Evolutionary conservation across 164 flowering plant genomes (phyloP), one percentile per base, ranked within the genome.

Genomic region (Umbellularia californica): DNA sequence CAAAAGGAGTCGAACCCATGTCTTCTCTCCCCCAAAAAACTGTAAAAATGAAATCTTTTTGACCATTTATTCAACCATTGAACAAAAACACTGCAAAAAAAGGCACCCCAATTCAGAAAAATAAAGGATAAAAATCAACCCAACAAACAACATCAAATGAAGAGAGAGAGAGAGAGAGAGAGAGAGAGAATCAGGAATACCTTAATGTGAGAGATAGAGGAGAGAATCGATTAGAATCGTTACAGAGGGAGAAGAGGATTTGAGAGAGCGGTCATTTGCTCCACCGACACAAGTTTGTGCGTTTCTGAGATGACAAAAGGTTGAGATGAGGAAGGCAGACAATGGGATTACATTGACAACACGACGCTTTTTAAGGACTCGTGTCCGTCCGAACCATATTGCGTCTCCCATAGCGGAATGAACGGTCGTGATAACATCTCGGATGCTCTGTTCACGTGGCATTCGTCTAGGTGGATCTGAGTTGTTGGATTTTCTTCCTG

Each of bases 211-310:
- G 47, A 41, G 11, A 9, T 41, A 9, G 10, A 41, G 47, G 47
- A 9, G 11, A 41, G 47, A 41, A 41, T 41, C 47, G 47, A 41
- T 41, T 41, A 1, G 47, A 41, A 41, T 41, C 47, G 9, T 41
- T 41, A 3, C 1, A 55, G n/a, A 55, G 6, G 6, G 60, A 55
- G 60, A 55, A n/a, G 6, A 55, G 20, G 60, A 3, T 14, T 55
- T 0, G 60, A 55, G n/a, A 15, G n/a, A 55, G 5, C 17, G 60
- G 19, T 55, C 19, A 17, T 55, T 14, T 4, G 60, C 60, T 55
- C n/a, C 60, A 55, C 60, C 60, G n/a, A 55, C 60, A 55, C 20
- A n/a, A 2, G 60, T 13, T 55, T 77, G 80, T 73, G 75, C 65
- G 47, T 35, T 35, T 35, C 9, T 6, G 1, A 35, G 47, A 41